phyloP scores from a whole-genome alignment of 495 filamentous ascomycete species.

The Cudoniella acicularis region DNA sequence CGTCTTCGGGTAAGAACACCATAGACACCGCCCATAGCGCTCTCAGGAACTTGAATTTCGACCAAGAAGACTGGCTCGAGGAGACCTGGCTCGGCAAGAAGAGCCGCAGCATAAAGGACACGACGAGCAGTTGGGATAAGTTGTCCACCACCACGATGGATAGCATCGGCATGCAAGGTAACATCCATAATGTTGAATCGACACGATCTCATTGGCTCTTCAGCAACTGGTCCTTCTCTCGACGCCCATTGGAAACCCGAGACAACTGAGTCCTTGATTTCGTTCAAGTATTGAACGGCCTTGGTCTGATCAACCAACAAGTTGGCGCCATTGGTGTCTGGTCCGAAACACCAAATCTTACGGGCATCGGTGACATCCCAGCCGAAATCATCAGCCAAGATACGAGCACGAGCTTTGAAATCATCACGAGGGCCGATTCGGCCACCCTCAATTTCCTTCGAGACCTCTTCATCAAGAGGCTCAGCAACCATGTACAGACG shows the following conservation, averaged over 20 bases:
- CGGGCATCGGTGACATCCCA: slow-evolving; percentile 99
- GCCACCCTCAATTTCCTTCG: slow-evolving; percentile 85
- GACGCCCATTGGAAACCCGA: slow-evolving; percentile 99
- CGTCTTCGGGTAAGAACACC: slow-evolving; percentile 96
- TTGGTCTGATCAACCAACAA: slow-evolving; percentile 99
- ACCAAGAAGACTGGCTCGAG: slow-evolving; percentile 98
- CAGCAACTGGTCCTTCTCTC: slow-evolving; percentile 92
- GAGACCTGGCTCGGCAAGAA: slow-evolving; percentile 86
- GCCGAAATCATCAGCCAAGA: slow-evolving; percentile 93
- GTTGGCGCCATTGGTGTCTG: slow-evolving; percentile 96
- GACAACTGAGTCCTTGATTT: slow-evolving; percentile 99
- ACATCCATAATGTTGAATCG: slow-evolving; percentile 99
- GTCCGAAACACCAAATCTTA: slow-evolving; percentile 99
- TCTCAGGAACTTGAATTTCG: slow-evolving; percentile 98
- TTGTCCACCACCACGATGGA: slow-evolving; percentile 99
- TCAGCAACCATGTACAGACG: slow-evolving; percentile 92
- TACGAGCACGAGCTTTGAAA: slow-evolving; percentile 97
- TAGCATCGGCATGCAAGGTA: slow-evolving; percentile 98
- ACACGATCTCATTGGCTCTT: slow-evolving; percentile 95
- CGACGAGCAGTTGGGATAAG: slow-evolving; percentile 97
- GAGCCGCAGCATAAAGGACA: slow-evolving; percentile 88
- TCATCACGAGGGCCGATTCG: slow-evolving; percentile 95
- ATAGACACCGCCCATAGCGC: slow-evolving; percentile 99
- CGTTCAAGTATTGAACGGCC: slow-evolving; percentile 99
- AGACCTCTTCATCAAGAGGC: slow-evolving; percentile 87